Evolutionary conservation across 2,329 filamentous ascomycete genomes (phyloP).

Genomic region (Aspergillus uvarum): DNA sequence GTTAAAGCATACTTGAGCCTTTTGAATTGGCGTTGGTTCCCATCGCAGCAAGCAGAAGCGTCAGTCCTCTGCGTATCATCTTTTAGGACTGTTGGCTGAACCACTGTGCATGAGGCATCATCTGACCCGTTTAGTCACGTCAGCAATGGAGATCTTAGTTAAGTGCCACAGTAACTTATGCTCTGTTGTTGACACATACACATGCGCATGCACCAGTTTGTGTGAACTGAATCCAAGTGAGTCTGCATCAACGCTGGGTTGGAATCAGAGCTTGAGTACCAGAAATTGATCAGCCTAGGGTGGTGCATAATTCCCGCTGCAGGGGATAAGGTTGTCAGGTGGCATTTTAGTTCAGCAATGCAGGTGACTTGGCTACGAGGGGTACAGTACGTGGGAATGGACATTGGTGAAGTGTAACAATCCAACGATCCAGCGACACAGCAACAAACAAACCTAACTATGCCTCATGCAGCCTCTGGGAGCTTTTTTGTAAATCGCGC

Average conservation of each 20-base stretch:
- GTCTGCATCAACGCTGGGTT: background rate
- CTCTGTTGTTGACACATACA: background rate
- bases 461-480: background rate
- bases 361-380: background rate
- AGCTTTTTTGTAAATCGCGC: background rate
- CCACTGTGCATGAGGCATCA: no score
- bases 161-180: background rate
- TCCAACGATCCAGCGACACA: background rate
- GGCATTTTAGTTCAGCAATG: background rate
- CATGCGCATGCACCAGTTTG: no score
- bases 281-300: background rate
- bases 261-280: background rate
- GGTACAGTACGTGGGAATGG: background rate
- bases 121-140: background rate
- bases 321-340: background rate
- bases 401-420: background rate
- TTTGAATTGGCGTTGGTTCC: no score
- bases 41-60: no score
- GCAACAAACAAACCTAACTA: background rate
- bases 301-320: background rate
- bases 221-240: no score
- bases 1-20: no score
- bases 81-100: no score
- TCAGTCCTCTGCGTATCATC: no score
- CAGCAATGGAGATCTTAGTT: background rate